phyloP scores from a whole-genome alignment of 2,329 filamentous ascomycete species.

The Xylariomycetidae sp. region DNA sequence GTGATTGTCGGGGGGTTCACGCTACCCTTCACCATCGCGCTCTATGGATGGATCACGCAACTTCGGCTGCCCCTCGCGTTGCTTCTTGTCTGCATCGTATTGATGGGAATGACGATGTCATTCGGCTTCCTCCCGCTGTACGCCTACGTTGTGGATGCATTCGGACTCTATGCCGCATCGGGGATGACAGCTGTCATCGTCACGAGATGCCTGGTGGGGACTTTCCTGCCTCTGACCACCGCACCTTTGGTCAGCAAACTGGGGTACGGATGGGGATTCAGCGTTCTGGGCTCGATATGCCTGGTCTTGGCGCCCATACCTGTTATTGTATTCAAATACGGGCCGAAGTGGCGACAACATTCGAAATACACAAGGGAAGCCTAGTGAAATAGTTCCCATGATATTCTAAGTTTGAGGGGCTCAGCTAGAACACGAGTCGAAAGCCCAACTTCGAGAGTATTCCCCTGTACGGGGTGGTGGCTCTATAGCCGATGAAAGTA shows the following conservation, averaged over 20 bases:
- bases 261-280: slow-evolving; percentile 50
- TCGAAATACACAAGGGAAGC: slow-evolving; percentile 44
- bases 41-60: slow-evolving; percentile 50
- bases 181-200: slow-evolving; percentile 55
- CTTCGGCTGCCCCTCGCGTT: slow-evolving; percentile 35
- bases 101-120: slow-evolving; percentile 41
- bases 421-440: too few species aligned
- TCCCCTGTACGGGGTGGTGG: too few species aligned
- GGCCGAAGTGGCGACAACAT: slow-evolving; percentile 44
- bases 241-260: slow-evolving; percentile 41
- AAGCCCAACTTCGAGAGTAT: too few species aligned
- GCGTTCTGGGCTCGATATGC: slow-evolving; percentile 36
- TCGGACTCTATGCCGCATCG: slow-evolving; percentile 50
- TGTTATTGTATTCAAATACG: slow-evolving; percentile 45
- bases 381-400: too few species aligned
- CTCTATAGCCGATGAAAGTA: too few species aligned
- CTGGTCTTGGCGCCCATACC: slow-evolving; percentile 46
- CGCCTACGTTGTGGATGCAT: slow-evolving; percentile 54
- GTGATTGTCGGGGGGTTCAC: slow-evolving; percentile 40
- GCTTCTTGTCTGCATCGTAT: slow-evolving; percentile 38
- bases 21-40: slow-evolving; percentile 39
- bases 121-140: slow-evolving; percentile 46
- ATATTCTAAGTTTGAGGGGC: too few species aligned
- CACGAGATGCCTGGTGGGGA: slow-evolving; percentile 49
- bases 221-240: slow-evolving; percentile 49